phyloP scores from a whole-genome alignment of 2,329 filamentous ascomycete species.

The Xylariaceae sp. region DNA sequence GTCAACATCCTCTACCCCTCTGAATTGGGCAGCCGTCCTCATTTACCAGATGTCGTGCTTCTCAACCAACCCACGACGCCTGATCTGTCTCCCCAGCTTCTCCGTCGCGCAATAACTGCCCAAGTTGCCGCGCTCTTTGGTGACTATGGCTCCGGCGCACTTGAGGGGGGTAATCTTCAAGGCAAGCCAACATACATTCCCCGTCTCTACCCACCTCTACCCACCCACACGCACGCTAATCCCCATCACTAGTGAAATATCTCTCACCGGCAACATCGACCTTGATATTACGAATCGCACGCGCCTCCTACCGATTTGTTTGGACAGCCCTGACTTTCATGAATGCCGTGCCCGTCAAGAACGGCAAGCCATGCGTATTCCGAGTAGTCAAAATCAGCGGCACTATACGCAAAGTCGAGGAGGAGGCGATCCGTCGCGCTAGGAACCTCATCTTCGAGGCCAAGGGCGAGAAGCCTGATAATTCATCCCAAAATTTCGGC shows the following conservation, averaged over 20 bases:
- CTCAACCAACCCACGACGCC: constrained; percentile 78
- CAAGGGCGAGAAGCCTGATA: constrained; percentile 41
- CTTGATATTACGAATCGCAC: constrained; percentile 81
- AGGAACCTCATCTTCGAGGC: constrained; percentile 68
- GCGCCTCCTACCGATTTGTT: constrained; percentile 79
- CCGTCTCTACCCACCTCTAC: neutral
- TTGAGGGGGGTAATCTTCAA: constrained; percentile 62
- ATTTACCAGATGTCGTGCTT: constrained; percentile 60
- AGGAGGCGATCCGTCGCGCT: constrained; percentile 80
- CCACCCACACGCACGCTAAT: constrained; percentile 20
- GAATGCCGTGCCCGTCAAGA: constrained; percentile 61
- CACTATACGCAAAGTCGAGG: constrained; percentile 88
- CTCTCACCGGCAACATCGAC: constrained; percentile 89
- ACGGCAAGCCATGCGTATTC: constrained; percentile 69
- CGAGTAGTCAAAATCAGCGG: constrained; percentile 85
- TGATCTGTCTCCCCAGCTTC: constrained; percentile 61
- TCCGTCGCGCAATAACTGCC: constrained; percentile 68
- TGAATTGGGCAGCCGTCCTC: constrained; percentile 38
- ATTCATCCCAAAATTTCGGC: constrained; percentile 31
- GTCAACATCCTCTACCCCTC: constrained; percentile 87
- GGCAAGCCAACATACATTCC: constrained; percentile 46
- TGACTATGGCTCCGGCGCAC: constrained; percentile 79
- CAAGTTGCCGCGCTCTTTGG: constrained; percentile 75
- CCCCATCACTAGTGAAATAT: constrained; percentile 71
- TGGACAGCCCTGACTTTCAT: constrained; percentile 89